Percentiles rank a stretch among this genome's conserved stretches.
Conservation (phyloP, 164 flowering plant genomes). For the Kalanchoe fedtschenkoi region DNA sequence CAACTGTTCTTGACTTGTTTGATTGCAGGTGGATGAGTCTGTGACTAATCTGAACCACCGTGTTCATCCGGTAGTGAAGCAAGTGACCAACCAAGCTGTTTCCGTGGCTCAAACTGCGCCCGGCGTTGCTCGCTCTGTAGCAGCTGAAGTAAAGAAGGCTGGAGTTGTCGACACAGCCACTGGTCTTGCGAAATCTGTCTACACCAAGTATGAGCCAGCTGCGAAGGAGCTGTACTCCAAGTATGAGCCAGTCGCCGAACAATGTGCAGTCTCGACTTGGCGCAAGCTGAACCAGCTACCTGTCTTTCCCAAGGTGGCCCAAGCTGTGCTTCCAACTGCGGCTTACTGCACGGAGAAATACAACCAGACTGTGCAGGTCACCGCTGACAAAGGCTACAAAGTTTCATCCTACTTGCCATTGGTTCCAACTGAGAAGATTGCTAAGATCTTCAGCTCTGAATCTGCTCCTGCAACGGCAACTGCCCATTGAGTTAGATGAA, state of each 20-base stretch:
- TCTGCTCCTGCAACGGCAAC: background rate
- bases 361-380: background rate
- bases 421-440: slow-evolving; percentile 5
- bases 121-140: slow-evolving; percentile 18
- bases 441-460: slow-evolving; percentile 1
- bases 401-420: background rate
- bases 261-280: slow-evolving; percentile 2
- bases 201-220: slow-evolving; percentile 8
- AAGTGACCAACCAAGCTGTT: slow-evolving; percentile 23
- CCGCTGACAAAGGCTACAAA: slow-evolving; percentile 1
- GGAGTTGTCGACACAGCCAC: slow-evolving; percentile 24
- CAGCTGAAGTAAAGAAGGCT: slow-evolving; percentile 21
- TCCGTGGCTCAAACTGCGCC: slow-evolving; percentile 29
- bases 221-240: slow-evolving; percentile 19
- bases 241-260: background rate
- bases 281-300: slow-evolving; percentile 1
- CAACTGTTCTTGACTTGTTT: background rate
- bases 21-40: slow-evolving; percentile 27
- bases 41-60: slow-evolving; percentile 20
- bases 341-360: background rate
- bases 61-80: slow-evolving; percentile 22
- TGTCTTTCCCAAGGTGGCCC: slow-evolving; percentile 2
- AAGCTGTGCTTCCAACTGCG: slow-evolving; percentile 1
- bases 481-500: background rate
- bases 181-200: slow-evolving; percentile 20